These are phyloP conservation scores for Microstroma glucosiphilum DNA, from an alignment of 1,284 basidiomycete species.

Conservation along the genomic window DNA sequence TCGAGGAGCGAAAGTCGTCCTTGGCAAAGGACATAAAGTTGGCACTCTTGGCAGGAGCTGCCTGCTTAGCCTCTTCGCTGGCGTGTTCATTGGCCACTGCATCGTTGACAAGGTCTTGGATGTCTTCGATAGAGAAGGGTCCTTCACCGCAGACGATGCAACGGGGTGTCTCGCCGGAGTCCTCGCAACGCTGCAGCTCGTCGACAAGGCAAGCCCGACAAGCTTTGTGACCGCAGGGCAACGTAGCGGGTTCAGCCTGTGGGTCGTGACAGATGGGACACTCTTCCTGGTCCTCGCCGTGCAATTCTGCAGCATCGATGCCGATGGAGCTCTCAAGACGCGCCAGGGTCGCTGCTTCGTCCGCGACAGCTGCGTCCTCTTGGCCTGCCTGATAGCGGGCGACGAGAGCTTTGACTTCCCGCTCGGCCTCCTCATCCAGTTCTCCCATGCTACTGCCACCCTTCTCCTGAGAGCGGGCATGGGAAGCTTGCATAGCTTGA, in stretches of 20 bases:
- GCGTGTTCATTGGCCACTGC: background rate
- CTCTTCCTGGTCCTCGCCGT: constrained; percentile 10
- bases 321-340: no score
- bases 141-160: constrained; percentile 44
- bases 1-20: constrained; percentile 66
- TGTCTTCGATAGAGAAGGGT: constrained; percentile 18
- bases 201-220: constrained; percentile 52
- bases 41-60: constrained; percentile 5
- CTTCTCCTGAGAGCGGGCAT: constrained; percentile 10
- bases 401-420: constrained; percentile 20
- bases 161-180: constrained; percentile 60
- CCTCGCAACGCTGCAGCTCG: constrained; percentile 59
- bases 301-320: no score
- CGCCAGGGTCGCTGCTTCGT: constrained; percentile 6
- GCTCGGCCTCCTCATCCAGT: constrained; percentile 20
- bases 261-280: background rate
- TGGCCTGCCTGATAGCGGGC: constrained; percentile 24
- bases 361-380: constrained; percentile 3
- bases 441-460: constrained; percentile 17
- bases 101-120: constrained; percentile 30
- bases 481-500: constrained; percentile 23
- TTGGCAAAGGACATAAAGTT: constrained; percentile 32
- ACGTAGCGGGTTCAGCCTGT: constrained; percentile 11
- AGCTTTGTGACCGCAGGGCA: constrained; percentile 19
- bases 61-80: constrained; percentile 3